Evolutionary conservation across 1,139 yeast species (phyloP).

Genomic region (Protomyces arabidopsidicola): DNA sequence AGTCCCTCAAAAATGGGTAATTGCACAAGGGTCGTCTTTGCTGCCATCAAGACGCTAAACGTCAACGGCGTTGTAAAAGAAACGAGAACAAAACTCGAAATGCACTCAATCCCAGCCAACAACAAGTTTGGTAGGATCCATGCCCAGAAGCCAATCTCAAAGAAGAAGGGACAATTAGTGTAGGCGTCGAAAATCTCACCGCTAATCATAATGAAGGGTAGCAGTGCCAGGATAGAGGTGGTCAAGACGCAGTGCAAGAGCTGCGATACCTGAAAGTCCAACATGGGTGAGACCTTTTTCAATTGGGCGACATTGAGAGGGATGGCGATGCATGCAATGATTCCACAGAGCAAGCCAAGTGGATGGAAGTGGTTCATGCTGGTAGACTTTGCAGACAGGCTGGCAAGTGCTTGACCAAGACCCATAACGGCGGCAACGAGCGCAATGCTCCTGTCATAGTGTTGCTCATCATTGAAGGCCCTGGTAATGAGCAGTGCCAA

Average conservation of each 20-base stretch:
- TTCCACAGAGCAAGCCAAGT: conserved; percentile 9
- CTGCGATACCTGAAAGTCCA: conserved; percentile 1
- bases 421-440: not conserved
- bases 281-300: not conserved
- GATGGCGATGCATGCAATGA: conserved; percentile 7
- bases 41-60: conserved; percentile 5
- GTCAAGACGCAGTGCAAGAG: conserved; percentile 12
- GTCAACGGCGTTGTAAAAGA: conserved; percentile 18
- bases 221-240: not conserved
- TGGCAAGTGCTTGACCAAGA: conserved; percentile 8
- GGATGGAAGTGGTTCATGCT: conserved; percentile 6
- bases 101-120: conserved; percentile 8
- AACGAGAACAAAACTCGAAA: conserved; percentile 10
- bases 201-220: conserved; percentile 7
- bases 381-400: not conserved
- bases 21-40: conserved; percentile 16
- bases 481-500: conserved; percentile 6
- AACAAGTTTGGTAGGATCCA: conserved; percentile 6
- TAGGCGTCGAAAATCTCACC: conserved; percentile 17
- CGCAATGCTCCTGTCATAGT: conserved; percentile 6
- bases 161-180: conserved; percentile 17
- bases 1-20: conserved; percentile 3
- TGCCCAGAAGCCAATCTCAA: conserved; percentile 20
- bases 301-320: conserved; percentile 9
- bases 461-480: conserved; percentile 10